Base-by-base conservation (phyloP, 352 stramenopile species). In the Pythium plurisporium region DNA sequence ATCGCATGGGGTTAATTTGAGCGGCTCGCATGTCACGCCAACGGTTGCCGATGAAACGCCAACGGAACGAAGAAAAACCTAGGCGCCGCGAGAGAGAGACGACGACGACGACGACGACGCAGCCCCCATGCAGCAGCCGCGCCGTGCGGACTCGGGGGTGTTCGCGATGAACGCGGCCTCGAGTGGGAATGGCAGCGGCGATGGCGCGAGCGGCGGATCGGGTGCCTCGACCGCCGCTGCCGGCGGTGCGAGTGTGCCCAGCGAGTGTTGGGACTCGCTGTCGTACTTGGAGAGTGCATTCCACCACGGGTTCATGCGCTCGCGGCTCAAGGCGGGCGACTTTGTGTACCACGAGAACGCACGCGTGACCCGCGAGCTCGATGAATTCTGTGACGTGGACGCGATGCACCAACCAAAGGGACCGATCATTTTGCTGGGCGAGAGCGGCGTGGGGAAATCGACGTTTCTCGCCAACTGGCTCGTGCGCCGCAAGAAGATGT, bases 321-420 rank as follows among this genome's bases (percentile, higher is more conserved):
- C 74, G 40, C 81, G 80, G 7, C 69, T 88, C 42, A 80, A 77
- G 46, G 78, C 64, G 7, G 72, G 79, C 22, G 76, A 90, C 50
- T 92, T 89, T 63, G 82, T 90, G 38, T 91, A 87, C 59, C 65
- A 77, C 26, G 80, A 90, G 66, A 87, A 89, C 65, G 11, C 62
- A 17, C 74, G 74, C 26, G 53, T 91, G 25, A 79, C 74, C 4
- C 67, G 76, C 22, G 79, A 91, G 50, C 65, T 92, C 7, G 82
- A 92, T 54, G 82, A 91, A 36, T 94, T 87, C 60, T 94, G 84
- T 46, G 81, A 94, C 55, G 81, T 89, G n/a, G 84, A 92, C 43
- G 69, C 69, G 12, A 94, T 94, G 84, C 79, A 89, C 48, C 78
- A 82, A n/a, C 70, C 74, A 15, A 90, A 89, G 45, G 79, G 78